Base-by-base conservation (phyloP, 2,329 filamentous ascomycete species). In the Rutstroemia sp. region DNA sequence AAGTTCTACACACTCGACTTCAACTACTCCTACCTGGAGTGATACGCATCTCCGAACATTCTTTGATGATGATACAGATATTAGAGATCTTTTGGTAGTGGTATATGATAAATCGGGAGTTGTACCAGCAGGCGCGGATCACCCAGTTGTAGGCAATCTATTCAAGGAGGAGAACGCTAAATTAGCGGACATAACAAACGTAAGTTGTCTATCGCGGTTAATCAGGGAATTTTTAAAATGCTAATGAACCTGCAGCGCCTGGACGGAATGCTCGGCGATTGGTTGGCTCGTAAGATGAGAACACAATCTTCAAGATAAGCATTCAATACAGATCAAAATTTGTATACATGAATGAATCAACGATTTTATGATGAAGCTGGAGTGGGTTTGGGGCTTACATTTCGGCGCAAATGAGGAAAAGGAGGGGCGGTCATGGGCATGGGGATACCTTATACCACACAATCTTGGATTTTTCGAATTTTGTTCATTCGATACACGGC, bases 91-190 rank as follows among this genome's bases (percentile, higher is more conserved):
- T 69, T 79, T 97, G 51, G 81, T 92, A 39, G 88, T 99, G 59
- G 90, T 99, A 27, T 92, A 96, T 68, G 92, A 97, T 72, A 96
- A 92, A 70, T 88, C 84, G 14, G 88, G 92, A 58, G 84, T 95
- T 16, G 80, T 84, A 44, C 88, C 90, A 17, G 88, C 87, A 7
- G 83, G 87, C 1, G 80, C 82, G n/a, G 89, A 96, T 57, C 92
- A 97, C 70, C 92, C 92, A 0, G 78, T 95, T 46, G 89, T 88
- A 51, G 83, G 83, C 14, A 82, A 84, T 21, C 75, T 97, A 54
- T 97, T 95, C 75, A 84, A 84, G 50, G 89, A 95, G 68, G 89
- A 96, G 72, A 92, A 90, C 67, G 88, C 87, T 63, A 87, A 87
- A 68, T 73, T 97, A 68, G 86, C 87, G 52, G 89, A 94, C 69